Evolutionary conservation across 768 basidiomycete species (phyloP), one percentile per base, ranked within the genome.

Genomic region (Mycena crocata): DNA sequence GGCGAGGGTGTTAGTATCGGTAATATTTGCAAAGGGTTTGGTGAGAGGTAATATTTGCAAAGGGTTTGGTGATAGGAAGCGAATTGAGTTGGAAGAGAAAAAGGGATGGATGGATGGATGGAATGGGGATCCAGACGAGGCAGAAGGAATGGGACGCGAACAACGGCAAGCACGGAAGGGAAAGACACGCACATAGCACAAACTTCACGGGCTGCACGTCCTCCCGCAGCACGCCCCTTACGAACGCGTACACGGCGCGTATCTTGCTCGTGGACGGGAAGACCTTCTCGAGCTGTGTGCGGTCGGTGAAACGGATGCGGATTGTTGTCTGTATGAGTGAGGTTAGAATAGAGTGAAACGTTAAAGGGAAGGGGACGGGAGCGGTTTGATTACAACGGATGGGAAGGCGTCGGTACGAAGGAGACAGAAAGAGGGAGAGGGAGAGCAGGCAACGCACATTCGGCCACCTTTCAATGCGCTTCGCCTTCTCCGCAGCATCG

Each of bases 231-330:
- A 87, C 86, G 34, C 83, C 79, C 35, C 91, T 86, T 57, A 95
- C 93, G 68, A 96, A 96, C 13, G 92, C 93, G 75, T 97, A 96
- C 12, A 97, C 87, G 3, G 90, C 83, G 54, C 87, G 86, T 55
- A 97, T 94, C 76, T 92, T 95, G 78, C 89, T 87, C 5, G 86
- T 86, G 8, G 95, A 95, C 4, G 89, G 84, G 73, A 96, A 96
- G 0, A 79, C 78, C 71, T 88, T 90, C 79, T 97, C 95, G 17
- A 97, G 83, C 73, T 92, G 90, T 2, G 89, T 93, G 51, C 91
- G 86, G 77, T 96, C 93, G 24, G 89, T 81, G 78, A 96, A 97
- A 72, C 86, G 87, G 69, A 97, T 78, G 23, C 95, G 88, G 70
- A 97, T 92, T 3, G 85, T 92, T 2, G 93, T 94, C 93, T 96